Percentiles rank a stretch among this genome's conserved stretches.
Conservation (phyloP, 805 yeast species). For the Lachancea lanzarotensis region DNA sequence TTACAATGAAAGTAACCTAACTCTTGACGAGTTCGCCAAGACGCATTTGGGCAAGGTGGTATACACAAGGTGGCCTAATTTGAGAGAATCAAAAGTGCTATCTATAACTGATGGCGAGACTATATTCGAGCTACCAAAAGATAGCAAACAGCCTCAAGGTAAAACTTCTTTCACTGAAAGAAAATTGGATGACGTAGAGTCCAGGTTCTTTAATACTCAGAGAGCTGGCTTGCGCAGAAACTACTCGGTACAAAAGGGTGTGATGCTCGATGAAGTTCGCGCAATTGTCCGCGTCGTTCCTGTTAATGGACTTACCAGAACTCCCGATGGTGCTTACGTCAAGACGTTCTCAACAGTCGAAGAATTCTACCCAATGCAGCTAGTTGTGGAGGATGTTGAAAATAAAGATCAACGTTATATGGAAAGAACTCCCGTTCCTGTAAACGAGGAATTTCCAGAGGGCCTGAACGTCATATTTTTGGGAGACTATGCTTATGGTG, state of each 20-base stretch:
- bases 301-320: slow-evolving; percentile 72
- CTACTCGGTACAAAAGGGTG: slow-evolving; percentile 55
- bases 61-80: slow-evolving; percentile 85
- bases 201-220: slow-evolving; percentile 40
- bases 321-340: slow-evolving; percentile 62
- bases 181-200: slow-evolving; percentile 43
- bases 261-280: slow-evolving; percentile 45
- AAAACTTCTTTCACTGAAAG: slow-evolving; percentile 30
- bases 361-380: slow-evolving; percentile 66
- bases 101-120: slow-evolving; percentile 50
- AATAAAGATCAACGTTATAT: slow-evolving; percentile 68
- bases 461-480: slow-evolving; percentile 68
- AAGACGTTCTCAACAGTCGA: slow-evolving; percentile 57
- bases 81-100: slow-evolving; percentile 70
- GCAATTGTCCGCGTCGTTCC: slow-evolving; percentile 65
- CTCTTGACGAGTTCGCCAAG: slow-evolving; percentile 59
- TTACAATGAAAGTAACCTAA: slow-evolving; percentile 42
- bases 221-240: slow-evolving; percentile 35
- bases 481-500: slow-evolving; percentile 85
- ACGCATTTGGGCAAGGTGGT: slow-evolving; percentile 55
- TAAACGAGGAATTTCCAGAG: slow-evolving; percentile 75
- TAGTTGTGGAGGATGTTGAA: slow-evolving; percentile 66
- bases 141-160: slow-evolving; percentile 21
- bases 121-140: slow-evolving; percentile 34
- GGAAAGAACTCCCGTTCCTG: slow-evolving; percentile 68